phyloP scores from a whole-genome alignment of 163 green algal genomes.

The Chlorella variabilis region DNA sequence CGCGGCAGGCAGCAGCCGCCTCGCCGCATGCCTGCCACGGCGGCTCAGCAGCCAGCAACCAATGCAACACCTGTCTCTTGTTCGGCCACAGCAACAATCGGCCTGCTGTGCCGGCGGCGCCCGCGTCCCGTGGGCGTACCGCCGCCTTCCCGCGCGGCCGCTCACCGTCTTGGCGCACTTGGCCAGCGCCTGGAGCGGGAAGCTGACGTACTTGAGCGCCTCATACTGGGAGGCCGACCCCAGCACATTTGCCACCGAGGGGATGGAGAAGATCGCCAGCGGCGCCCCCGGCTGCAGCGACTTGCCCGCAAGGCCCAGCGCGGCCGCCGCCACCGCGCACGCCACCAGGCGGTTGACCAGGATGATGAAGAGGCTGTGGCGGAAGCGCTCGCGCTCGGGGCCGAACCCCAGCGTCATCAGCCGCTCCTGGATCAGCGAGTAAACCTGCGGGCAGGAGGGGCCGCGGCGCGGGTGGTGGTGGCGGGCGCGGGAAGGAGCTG shows the following conservation, averaged over 20 bases:
- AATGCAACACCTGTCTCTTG: no score
- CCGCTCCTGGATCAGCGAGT: slow-evolving; percentile 52
- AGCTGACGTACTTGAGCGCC: slow-evolving; percentile 52
- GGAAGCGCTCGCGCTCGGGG: slow-evolving; percentile 33
- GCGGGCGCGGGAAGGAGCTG: no score
- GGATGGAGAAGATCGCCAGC: slow-evolving; percentile 32
- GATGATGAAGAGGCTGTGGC: slow-evolving; percentile 44
- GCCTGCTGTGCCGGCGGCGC: no score
- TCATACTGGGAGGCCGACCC: slow-evolving; percentile 46
- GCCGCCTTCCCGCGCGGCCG: no score
- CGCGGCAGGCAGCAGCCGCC: no score
- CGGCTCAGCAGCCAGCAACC: no score
- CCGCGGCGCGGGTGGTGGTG: no score
- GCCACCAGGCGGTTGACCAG: slow-evolving; percentile 46
- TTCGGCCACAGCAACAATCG: no score
- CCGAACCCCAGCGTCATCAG: slow-evolving; percentile 50
- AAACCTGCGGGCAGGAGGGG: no score
- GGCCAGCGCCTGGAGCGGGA: slow-evolving; percentile 48
- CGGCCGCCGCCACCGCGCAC: slow-evolving; percentile 25
- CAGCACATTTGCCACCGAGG: slow-evolving; percentile 49
- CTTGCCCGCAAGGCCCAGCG: slow-evolving; percentile 18
- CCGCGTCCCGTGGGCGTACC: no score
- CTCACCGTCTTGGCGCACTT: slow-evolving; percentile 55
- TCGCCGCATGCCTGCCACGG: no score
- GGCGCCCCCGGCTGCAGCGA: slow-evolving; percentile 35